A percentile compares a stretch with the other conserved stretches of the same genome.
These are phyloP conservation scores for Claviceps lovelessii DNA, from an alignment of 2,329 filamentous ascomycete species.

Conservation along the genomic window DNA sequence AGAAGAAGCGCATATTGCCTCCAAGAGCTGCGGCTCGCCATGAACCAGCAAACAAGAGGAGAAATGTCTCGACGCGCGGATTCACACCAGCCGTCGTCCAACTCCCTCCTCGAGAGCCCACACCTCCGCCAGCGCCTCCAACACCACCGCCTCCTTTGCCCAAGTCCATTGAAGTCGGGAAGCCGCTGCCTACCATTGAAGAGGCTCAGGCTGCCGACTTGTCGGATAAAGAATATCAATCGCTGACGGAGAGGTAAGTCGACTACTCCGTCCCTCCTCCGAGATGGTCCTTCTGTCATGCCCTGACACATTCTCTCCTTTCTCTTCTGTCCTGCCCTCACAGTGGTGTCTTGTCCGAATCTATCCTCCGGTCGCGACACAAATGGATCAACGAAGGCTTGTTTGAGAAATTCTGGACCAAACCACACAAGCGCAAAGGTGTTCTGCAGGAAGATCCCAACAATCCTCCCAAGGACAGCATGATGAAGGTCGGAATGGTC, in stretches of 20 bases:
- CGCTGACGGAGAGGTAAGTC: constrained; percentile 53
- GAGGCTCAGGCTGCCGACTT: constrained; percentile 51
- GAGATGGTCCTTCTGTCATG: not conserved
- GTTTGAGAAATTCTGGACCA: constrained; percentile 67
- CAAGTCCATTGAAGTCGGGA: constrained; percentile 46
- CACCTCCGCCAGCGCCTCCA: constrained; percentile 16
- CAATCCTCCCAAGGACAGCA: constrained; percentile 56
- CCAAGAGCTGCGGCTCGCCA: constrained; percentile 46
- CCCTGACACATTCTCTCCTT: not conserved
- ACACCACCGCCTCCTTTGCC: constrained; percentile 37
- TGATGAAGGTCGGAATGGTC: constrained; percentile 58
- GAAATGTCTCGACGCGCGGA: constrained; percentile 41
- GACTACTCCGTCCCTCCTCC: not conserved
- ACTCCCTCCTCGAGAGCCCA: constrained; percentile 20
- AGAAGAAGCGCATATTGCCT: constrained; percentile 52
- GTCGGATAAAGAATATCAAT: constrained; percentile 53
- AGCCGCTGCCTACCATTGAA: constrained; percentile 57
- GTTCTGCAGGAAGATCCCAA: constrained; percentile 47
- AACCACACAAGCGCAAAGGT: constrained; percentile 54
- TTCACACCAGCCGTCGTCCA: constrained; percentile 28
- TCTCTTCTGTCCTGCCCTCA: not conserved
- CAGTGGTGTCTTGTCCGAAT: constrained; percentile 62
- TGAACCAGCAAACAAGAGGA: constrained; percentile 46
- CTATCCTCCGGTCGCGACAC: constrained; percentile 56
- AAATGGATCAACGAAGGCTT: constrained; percentile 60